These are phyloP conservation scores for Trichoderma guizhouense DNA, from an alignment of 2,329 filamentous ascomycete species.

Conservation along the genomic window DNA sequence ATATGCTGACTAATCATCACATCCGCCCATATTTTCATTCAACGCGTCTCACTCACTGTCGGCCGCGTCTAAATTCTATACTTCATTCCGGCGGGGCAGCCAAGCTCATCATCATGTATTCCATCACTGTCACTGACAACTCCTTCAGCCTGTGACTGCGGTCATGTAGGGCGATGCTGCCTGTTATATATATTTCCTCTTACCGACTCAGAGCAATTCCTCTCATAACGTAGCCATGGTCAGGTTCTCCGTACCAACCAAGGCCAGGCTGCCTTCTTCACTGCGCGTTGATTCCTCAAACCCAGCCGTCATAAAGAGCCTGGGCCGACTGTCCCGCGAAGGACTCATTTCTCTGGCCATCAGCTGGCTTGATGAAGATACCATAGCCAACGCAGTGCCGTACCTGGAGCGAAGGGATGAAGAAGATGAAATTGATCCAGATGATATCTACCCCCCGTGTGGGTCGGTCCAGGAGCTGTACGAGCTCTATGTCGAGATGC, in stretches of 20 bases:
- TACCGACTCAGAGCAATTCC: background rate
- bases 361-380: slow-evolving; percentile 71
- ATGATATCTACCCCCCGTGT: slow-evolving; percentile 67
- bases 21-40: background rate
- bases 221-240: slow-evolving; percentile 38
- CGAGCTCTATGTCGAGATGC: slow-evolving; percentile 60
- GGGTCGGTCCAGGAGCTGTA: slow-evolving; percentile 63
- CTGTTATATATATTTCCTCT: background rate
- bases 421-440: slow-evolving; percentile 48
- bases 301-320: slow-evolving; percentile 60
- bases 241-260: slow-evolving; percentile 65
- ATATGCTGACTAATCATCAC: background rate
- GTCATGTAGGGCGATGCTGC: slow-evolving; percentile 15
- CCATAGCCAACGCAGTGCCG: slow-evolving; percentile 51
- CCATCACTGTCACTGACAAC: background rate
- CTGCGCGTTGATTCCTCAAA: slow-evolving; percentile 66
- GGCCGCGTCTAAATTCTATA: background rate
- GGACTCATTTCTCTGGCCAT: slow-evolving; percentile 70
- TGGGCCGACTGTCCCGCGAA: slow-evolving; percentile 67
- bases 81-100: background rate
- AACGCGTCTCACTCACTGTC: slow-evolving; percentile 9
- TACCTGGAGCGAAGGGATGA: slow-evolving; percentile 30
- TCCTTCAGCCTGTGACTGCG: background rate
- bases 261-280: slow-evolving; percentile 66
- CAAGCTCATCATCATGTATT: background rate